Evolutionary conservation across 352 stramenopile genomes (phyloP).

Genomic region (Pythium apleroticum): DNA sequence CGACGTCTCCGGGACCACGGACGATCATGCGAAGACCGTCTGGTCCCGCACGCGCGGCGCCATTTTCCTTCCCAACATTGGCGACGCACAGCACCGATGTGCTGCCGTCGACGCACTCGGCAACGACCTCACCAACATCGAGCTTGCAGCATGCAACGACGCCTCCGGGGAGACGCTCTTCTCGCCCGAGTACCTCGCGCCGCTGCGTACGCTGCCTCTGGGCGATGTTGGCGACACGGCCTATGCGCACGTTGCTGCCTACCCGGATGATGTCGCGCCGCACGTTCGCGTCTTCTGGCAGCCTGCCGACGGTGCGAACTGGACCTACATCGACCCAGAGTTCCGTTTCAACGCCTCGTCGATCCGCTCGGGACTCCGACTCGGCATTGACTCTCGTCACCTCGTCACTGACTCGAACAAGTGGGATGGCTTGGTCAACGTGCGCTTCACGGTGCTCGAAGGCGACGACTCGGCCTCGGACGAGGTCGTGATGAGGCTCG

Average conservation of each 20-base stretch:
- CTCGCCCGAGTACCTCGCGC: conserved; percentile 20
- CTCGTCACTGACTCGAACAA: conserved; percentile 9
- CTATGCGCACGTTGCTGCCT: conserved; percentile 2
- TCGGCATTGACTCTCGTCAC: conserved; percentile 17
- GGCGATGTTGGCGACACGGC: not conserved
- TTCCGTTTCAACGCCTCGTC: conserved; percentile 18
- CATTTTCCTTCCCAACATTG: conserved; percentile 22
- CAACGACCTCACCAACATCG: conserved; percentile 12
- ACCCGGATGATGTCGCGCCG: conserved; percentile 7
- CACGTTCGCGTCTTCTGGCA: conserved; percentile 21
- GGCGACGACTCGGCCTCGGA: not conserved
- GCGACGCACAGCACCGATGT: conserved; percentile 4
- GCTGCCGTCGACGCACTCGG: conserved; percentile 13
- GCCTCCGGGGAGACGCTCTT: conserved; percentile 9
- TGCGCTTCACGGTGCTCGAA: conserved; percentile 16
- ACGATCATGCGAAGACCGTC: conserved; percentile 5
- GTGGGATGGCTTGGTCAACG: conserved; percentile 12
- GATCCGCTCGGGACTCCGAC: conserved; percentile 11
- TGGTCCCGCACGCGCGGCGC: conserved; percentile 11
- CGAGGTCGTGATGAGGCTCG: conserved; percentile 20
- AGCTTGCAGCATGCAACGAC: conserved; percentile 16
- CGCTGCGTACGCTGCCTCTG: conserved; percentile 10
- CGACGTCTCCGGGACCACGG: conserved; percentile 8
- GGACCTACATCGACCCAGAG: conserved; percentile 21
- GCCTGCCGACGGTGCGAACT: not conserved